Conservation (phyloP, 768 basidiomycete genomes). For the Hypsizygus marmoreus region DNA sequence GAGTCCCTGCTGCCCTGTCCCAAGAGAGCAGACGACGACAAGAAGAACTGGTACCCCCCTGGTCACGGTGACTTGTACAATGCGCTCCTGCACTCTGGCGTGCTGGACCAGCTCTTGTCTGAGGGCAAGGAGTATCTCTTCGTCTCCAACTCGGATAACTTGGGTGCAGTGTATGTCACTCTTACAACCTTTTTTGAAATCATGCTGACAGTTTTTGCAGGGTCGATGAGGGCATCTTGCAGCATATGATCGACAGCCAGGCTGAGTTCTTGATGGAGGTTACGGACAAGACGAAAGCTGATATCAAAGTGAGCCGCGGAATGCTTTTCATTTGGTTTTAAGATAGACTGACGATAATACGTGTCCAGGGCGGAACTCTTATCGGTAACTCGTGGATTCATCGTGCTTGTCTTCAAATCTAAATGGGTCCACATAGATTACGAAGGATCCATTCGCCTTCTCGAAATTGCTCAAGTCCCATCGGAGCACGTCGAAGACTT, state of each 20-base stretch:
- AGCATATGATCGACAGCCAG: slow-evolving; percentile 80
- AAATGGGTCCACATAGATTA: slow-evolving; percentile 49
- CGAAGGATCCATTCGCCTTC: slow-evolving; percentile 82
- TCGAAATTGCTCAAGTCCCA: slow-evolving; percentile 95
- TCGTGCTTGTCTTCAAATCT: neutral
- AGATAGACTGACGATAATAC: slow-evolving; percentile 1
- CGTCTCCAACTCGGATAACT: slow-evolving; percentile 95
- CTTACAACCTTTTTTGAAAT: neutral
- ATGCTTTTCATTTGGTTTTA: neutral
- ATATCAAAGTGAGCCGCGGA: slow-evolving; percentile 39
- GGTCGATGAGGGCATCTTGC: slow-evolving; percentile 81
- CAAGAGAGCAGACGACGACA: slow-evolving; percentile 76
- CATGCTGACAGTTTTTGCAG: slow-evolving; percentile 32
- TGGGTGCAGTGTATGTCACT: slow-evolving; percentile 79
- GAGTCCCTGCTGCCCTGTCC: slow-evolving; percentile 87
- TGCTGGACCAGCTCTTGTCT: slow-evolving; percentile 84
- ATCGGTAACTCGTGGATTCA: slow-evolving; percentile 46
- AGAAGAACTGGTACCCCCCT: slow-evolving; percentile 94
- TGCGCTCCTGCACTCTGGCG: slow-evolving; percentile 85
- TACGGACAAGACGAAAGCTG: slow-evolving; percentile 96
- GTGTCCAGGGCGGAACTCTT: slow-evolving; percentile 72
- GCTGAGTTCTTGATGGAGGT: slow-evolving; percentile 95
- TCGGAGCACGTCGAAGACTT: slow-evolving; percentile 94
- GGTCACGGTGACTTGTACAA: slow-evolving; percentile 98
- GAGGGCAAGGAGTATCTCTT: slow-evolving; percentile 98